Evolutionary conservation across 2,329 filamentous ascomycete genomes (phyloP).

Genomic region (Clonostachys byssicola): DNA sequence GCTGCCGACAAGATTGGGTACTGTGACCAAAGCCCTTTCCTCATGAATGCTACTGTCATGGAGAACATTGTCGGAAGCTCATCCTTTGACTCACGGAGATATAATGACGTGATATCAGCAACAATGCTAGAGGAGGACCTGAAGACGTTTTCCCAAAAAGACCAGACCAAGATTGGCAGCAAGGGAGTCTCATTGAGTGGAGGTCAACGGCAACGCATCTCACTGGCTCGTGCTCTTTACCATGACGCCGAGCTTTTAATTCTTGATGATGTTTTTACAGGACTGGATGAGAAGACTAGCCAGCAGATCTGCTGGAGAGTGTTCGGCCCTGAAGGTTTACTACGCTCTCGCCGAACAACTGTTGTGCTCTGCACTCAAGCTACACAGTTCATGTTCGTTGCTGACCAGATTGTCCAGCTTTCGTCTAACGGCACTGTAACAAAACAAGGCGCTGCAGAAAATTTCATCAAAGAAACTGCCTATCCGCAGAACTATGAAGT

Average conservation of each 20-base stretch:
- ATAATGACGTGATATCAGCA: conserved; percentile 24
- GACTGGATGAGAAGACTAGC: conserved; percentile 37
- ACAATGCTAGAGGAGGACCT: conserved; percentile 24
- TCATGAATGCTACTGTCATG: conserved; percentile 24
- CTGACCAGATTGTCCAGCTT: conserved; percentile 43
- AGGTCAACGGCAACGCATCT: conserved; percentile 29
- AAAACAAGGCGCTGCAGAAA: too few relatives aligned
- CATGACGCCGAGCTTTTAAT: conserved; percentile 27
- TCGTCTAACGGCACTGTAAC: conserved; percentile 22
- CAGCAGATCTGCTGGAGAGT: conserved; percentile 34
- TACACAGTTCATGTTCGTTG: conserved; percentile 20
- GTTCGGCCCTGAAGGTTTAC: conserved; percentile 31
- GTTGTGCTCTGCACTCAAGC: conserved; percentile 32
- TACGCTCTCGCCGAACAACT: conserved; percentile 28
- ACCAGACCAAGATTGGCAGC: conserved; percentile 30
- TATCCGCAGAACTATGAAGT: background rate
- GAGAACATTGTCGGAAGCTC: conserved; percentile 30
- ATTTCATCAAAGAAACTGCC: background rate
- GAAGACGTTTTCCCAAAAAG: conserved; percentile 20
- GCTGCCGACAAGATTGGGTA: conserved; percentile 13
- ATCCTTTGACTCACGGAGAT: conserved; percentile 19
- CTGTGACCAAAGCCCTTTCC: conserved; percentile 24
- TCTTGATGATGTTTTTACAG: conserved; percentile 40
- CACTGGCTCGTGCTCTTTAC: conserved; percentile 40
- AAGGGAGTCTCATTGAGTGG: conserved; percentile 36